Evolutionary conservation across 768 basidiomycete genomes (phyloP).

Genomic region (Arthromyces matolae): DNA sequence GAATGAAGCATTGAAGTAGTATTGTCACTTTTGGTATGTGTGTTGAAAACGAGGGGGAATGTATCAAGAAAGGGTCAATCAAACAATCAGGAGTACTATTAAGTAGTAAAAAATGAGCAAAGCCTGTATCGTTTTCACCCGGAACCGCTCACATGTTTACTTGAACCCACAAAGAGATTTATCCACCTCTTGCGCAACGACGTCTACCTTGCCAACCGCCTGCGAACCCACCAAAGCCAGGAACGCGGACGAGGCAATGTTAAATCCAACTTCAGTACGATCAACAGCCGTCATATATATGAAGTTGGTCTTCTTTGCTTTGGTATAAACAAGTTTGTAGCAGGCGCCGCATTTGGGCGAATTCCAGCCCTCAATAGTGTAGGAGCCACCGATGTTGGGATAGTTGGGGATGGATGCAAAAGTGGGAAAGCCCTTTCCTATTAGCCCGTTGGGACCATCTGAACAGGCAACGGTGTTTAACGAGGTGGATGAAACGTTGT

Average conservation of each 20-base stretch:
- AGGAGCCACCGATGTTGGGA: conserved; percentile 49
- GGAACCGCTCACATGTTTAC: conserved; percentile 1
- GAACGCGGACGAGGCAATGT: conserved; percentile 27
- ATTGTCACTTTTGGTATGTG: too few relatives aligned
- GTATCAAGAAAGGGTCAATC: too few relatives aligned
- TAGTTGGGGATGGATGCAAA: conserved; percentile 47
- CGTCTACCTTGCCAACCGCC: conserved; percentile 10
- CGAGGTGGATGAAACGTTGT: conserved; percentile 30
- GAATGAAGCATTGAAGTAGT: too few relatives aligned
- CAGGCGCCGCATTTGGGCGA: conserved; percentile 50
- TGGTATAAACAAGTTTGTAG: conserved; percentile 45
- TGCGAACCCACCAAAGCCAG: conserved; percentile 20
- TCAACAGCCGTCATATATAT: conserved; percentile 49
- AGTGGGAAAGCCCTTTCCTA: conserved; percentile 35
- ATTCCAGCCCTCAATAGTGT: conserved; percentile 40
- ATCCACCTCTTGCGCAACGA: conserved; percentile 6
- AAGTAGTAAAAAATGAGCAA: too few relatives aligned
- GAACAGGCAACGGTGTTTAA: conserved; percentile 45
- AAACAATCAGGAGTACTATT: too few relatives aligned
- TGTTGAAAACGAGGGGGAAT: too few relatives aligned
- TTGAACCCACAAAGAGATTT: conserved; percentile 15
- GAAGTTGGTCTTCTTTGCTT: conserved; percentile 16
- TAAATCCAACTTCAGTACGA: conserved; percentile 20
- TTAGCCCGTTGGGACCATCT: conserved; percentile 43
- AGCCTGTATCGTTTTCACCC: too few relatives aligned